Evolutionary conservation across 768 basidiomycete genomes (phyloP), one percentile per base, ranked within the genome.

Genomic region (Leccinum boreale): DNA sequence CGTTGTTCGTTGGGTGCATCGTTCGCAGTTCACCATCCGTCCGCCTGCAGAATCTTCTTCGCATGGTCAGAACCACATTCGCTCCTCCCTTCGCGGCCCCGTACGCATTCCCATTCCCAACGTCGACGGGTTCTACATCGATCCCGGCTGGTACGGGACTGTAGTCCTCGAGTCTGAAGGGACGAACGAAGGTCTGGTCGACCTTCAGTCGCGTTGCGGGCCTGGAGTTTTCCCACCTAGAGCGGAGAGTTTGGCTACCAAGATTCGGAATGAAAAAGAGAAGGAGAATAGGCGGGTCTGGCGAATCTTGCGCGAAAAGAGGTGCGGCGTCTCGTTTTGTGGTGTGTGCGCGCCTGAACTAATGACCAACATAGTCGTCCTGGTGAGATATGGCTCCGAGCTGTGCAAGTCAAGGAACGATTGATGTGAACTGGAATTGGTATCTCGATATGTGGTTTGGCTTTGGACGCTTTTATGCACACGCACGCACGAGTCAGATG

Each of bases 151-250:
- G 92, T 89, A 86, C 64, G 92, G 92, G 3, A 87, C 82, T 0
- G 81, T 94, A 47, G 82, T 94, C 26, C 81, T 94, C 24, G 92
- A 94, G 75, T 85, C 89, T 11, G 90, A 93, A 68, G 91, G 91
- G 39, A 94, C 92, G 45, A 89, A 92, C 67, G 92, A 94, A 66
- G 85, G 88, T 10, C 79, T 92, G 24, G 83, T 81, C 19, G 92
- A 93, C 71, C 76, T 94, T 59, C 87, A 88, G 62, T 80, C 78
- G 50, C 81, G 91, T 4, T 91, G 90, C 71, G 82, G 87, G 1
- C 80, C 80, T 8, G 82, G 83, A 0, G 83, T 78, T 10, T 89
- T 89, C 66, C 86, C 89, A 29, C 83, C 84, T 0, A 75, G 85
- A 45, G 79, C 80, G 9, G 73, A 76, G 48, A 75, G 72, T 0